phyloP scores from a whole-genome alignment of 2,329 filamentous ascomycete genomes.

The Dactylonectria estremocensis region DNA sequence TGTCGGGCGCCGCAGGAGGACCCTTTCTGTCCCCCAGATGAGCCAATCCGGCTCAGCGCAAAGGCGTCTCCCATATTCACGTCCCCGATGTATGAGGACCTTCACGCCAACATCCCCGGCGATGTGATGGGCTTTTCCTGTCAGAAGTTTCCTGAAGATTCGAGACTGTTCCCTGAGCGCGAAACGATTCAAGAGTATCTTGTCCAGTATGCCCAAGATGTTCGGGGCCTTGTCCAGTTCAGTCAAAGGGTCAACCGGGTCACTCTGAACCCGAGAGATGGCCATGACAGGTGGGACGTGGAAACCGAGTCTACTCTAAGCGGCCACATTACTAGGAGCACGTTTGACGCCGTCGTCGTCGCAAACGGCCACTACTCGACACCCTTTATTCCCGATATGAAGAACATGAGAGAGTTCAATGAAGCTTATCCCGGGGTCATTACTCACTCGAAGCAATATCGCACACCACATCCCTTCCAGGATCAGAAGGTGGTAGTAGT shows the following conservation, averaged over 20 bases:
- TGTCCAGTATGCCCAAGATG: constrained; percentile 77
- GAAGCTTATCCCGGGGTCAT: constrained; percentile 72
- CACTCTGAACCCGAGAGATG: constrained; percentile 47
- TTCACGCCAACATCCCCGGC: constrained; percentile 91
- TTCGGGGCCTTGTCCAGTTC: constrained; percentile 79
- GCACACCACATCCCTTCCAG: constrained; percentile 73
- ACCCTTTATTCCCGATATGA: constrained; percentile 76
- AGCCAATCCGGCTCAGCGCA: constrained; percentile 67
- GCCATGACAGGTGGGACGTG: constrained; percentile 73
- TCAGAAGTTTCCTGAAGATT: constrained; percentile 72
- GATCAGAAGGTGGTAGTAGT: constrained; percentile 86
- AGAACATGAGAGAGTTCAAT: constrained; percentile 73
- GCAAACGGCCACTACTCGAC: constrained; percentile 83
- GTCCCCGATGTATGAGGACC: constrained; percentile 85
- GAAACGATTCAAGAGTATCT: constrained; percentile 82
- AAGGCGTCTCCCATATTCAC: constrained; percentile 73
- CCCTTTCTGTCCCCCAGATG: constrained; percentile 73
- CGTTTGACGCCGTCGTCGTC: constrained; percentile 82
- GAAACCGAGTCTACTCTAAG: constrained; percentile 66
- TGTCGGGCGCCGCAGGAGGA: constrained; percentile 78
- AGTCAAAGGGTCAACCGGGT: constrained; percentile 79
- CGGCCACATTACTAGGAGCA: constrained; percentile 56
- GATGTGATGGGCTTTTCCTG: constrained; percentile 86
- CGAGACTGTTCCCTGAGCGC: constrained; percentile 82
- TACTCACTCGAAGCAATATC: constrained; percentile 86